Conservation (phyloP, 2,329 filamentous ascomycete species). For the Cryphonectria japonica region DNA sequence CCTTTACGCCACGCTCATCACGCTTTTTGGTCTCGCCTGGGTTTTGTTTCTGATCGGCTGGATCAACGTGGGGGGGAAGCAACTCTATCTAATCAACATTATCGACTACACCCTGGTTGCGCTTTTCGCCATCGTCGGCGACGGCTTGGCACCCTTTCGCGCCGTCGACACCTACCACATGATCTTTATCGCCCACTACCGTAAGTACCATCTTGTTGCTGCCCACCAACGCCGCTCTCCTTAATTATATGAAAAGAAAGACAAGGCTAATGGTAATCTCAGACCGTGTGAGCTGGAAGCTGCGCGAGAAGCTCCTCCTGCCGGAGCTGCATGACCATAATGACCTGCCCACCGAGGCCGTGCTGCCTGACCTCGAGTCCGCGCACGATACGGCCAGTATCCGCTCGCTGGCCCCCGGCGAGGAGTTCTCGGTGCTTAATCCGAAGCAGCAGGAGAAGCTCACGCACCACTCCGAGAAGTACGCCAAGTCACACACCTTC, state of each 20-base stretch:
- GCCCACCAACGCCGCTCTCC: background rate
- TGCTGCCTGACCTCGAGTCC: constrained; percentile 42
- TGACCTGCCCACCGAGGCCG: constrained; percentile 59
- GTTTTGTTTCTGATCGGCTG: constrained; percentile 90
- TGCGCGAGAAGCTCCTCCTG: constrained; percentile 63
- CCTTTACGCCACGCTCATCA: constrained; percentile 80
- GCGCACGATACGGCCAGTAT: constrained; percentile 44
- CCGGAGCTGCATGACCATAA: constrained; percentile 70
- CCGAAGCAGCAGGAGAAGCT: constrained; percentile 69
- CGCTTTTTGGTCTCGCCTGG: constrained; percentile 84
- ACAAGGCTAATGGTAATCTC: constrained; percentile 29
- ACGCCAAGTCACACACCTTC: constrained; percentile 82
- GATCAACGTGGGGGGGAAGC: constrained; percentile 78
- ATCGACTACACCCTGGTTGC: constrained; percentile 74
- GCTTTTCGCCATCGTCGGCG: constrained; percentile 71
- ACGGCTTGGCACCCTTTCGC: constrained; percentile 74
- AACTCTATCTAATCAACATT: constrained; percentile 70
- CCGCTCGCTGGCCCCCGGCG: constrained; percentile 47
- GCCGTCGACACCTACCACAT: constrained; percentile 86
- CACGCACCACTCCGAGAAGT: constrained; percentile 77
- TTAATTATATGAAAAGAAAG: too few relatives aligned
- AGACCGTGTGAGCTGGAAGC: constrained; percentile 63
- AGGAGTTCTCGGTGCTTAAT: constrained; percentile 64
- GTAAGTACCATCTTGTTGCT: constrained; percentile 27
- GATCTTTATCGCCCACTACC: constrained; percentile 78